phyloP scores from a whole-genome alignment of 2,329 filamentous ascomycete species.

The Metarhizium robertsii region DNA sequence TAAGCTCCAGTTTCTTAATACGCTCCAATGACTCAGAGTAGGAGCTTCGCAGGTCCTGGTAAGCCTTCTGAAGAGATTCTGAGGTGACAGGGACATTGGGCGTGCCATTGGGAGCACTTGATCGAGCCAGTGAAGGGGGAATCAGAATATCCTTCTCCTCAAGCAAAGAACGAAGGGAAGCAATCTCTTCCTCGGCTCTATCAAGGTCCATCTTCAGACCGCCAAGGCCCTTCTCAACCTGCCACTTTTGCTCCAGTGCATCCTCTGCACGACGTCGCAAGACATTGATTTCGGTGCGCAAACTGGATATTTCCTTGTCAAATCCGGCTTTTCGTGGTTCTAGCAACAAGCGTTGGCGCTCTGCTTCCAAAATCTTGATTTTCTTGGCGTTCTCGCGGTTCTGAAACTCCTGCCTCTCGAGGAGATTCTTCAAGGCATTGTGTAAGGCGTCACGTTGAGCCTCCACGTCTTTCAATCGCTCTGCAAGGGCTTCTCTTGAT shows the following conservation, averaged over 20 bases:
- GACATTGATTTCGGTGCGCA: constrained; percentile 77
- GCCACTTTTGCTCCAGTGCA: constrained; percentile 90
- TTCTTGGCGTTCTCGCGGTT: constrained; percentile 76
- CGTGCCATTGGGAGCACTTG: constrained; percentile 23
- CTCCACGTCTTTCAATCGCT: constrained; percentile 85
- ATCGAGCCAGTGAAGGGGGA: constrained; percentile 47
- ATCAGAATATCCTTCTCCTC: constrained; percentile 75
- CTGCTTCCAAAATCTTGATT: constrained; percentile 64
- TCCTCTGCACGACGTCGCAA: constrained; percentile 85
- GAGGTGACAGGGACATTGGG: constrained; percentile 47
- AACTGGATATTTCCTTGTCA: constrained; percentile 67
- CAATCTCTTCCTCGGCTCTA: constrained; percentile 86
- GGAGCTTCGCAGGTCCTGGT: constrained; percentile 63
- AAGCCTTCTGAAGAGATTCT: constrained; percentile 63
- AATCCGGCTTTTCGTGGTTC: constrained; percentile 68
- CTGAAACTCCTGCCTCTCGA: constrained; percentile 79
- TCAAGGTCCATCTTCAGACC: constrained; percentile 96
- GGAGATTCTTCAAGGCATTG: constrained; percentile 71
- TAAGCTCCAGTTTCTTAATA: constrained; percentile 54
- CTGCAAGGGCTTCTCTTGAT: constrained; percentile 60
- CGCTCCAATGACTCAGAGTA: constrained; percentile 58
- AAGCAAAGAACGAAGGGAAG: constrained; percentile 68
- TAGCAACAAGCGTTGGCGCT: constrained; percentile 64
- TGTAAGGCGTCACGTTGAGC: constrained; percentile 89
- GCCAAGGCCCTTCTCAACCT: constrained; percentile 81